phyloP scores from a whole-genome alignment of 805 yeast genomes.

The Hanseniaspora opuntiae region DNA sequence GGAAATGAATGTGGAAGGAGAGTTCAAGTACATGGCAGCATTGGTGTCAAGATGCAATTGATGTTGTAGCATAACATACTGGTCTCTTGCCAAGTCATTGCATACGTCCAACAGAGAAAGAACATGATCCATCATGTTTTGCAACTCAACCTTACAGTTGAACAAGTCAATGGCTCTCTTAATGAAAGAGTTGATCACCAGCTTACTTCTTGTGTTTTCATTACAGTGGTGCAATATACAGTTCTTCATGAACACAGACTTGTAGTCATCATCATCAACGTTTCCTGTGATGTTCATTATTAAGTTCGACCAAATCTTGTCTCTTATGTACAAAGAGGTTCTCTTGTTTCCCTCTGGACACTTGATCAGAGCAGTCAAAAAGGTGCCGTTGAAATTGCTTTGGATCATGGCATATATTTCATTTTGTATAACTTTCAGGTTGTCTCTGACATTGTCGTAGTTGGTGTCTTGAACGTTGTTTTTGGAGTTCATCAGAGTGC shows the following conservation, averaged over 20 bases:
- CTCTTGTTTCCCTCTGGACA: conserved; percentile 11
- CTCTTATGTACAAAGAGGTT: conserved; percentile 9
- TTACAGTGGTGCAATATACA: conserved; percentile 11
- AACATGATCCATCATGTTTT: conserved; percentile 10
- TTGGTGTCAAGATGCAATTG: not conserved
- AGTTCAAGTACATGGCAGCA: conserved; percentile 7
- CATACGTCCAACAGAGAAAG: not conserved
- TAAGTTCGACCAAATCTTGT: conserved; percentile 10
- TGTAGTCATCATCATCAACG: conserved; percentile 3
- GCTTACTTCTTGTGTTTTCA: conserved; percentile 9
- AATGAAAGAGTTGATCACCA: conserved; percentile 10
- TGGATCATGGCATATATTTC: conserved; percentile 7
- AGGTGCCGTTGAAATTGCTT: conserved; percentile 10
- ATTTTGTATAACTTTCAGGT: conserved; percentile 6
- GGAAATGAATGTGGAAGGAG: conserved; percentile 2
- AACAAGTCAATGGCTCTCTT: conserved; percentile 11
- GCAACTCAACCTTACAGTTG: conserved; percentile 9
- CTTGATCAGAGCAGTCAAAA: conserved; percentile 10
- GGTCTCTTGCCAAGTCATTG: conserved; percentile 5
- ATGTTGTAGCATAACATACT: conserved; percentile 2
- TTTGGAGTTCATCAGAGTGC: not conserved
- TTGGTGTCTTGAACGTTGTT: not conserved
- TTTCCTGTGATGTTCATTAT: conserved; percentile 10
- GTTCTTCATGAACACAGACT: conserved; percentile 10
- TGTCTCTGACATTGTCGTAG: conserved; percentile 8